A percentile compares a stretch with the other conserved stretches of the same genome.
phyloP scores from a whole-genome alignment of 2,329 filamentous ascomycete species.

The Colletotrichum cordylinicola region DNA sequence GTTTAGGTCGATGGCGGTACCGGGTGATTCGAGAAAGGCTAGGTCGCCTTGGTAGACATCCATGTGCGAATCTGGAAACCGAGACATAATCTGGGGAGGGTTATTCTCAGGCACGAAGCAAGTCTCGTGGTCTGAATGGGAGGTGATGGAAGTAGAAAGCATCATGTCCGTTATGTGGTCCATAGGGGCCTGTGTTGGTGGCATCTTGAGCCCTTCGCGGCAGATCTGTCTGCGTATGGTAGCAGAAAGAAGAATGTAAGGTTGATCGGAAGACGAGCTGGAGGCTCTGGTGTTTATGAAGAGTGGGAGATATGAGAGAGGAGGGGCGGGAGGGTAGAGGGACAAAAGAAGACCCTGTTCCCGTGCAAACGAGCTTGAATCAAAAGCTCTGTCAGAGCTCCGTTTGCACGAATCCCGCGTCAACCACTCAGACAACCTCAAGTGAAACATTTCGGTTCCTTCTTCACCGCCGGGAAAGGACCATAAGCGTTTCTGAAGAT shows the following conservation, averaged over 20 bases:
- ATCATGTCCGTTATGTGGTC: accelerated
- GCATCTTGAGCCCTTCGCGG: accelerated
- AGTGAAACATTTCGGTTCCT: background rate
- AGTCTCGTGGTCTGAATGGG: background rate
- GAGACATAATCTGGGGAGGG: no score
- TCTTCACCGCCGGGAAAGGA: background rate
- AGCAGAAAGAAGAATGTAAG: background rate
- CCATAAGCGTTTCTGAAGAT: background rate
- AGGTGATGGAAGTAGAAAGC: accelerated
- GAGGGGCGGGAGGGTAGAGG: background rate
- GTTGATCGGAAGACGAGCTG: background rate
- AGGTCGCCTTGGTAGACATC: background rate
- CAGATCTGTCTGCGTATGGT: background rate
- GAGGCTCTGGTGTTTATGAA: background rate
- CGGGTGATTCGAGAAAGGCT: background rate
- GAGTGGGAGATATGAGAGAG: background rate
- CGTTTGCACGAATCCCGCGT: background rate
- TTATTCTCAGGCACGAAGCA: background rate
- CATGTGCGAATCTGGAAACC: background rate
- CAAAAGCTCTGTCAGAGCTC: background rate
- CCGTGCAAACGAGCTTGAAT: accelerated
- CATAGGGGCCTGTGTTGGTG: accelerated
- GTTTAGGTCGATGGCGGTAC: background rate
- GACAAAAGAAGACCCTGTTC: background rate
- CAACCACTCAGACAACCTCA: background rate